Evolutionary conservation across 805 yeast genomes (phyloP), one percentile per base, ranked within the genome.

Genomic region (Naumovozyma dairenensis): DNA sequence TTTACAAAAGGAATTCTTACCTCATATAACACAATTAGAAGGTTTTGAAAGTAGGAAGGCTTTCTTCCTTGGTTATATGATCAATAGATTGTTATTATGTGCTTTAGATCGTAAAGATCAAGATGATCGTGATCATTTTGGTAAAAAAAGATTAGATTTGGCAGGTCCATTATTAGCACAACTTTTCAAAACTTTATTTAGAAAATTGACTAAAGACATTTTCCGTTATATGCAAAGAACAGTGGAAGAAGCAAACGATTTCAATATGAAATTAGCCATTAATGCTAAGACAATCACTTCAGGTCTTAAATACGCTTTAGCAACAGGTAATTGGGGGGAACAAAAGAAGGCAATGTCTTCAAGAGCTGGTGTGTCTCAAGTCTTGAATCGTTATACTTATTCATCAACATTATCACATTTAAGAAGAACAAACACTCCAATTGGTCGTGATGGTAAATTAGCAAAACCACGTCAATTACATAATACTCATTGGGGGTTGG

Each of bases 311-410:
- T 92, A 92, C 63, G 92, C 98, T 25, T 71, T 92, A 54, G 99
- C 99, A 35, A 92, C 99, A 12, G 99, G 99, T 71, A 92, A 92
- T 67, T 92, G 99, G 99, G 98, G 99, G 67, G 99, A 92, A 63
- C 99, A 92, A 61, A 89, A 87, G 78, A 92, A 92, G 62, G 96
- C 97, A 10, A 92, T 92, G 98, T 78, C 92, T 41, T 79, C 96
- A 14, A 80, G 95, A 61, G 99, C 98, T 5, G 99, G 99, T 74
- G 99, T 93, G 30, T 89, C 97, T 18, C 98, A 92, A 69, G 98
- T 92, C 46, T 72, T 92, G 62, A 92, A 92, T 62, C 77, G 99
- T 66, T 92, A 92, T 65, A 92, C 99, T 5, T 92, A 92, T 61
- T 85, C 97, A 2, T 92, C 98, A n/a, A 92, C 99, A 2, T 69